phyloP scores from a whole-genome alignment of 2,329 filamentous ascomycete species.

The Fusarium sambucinum region DNA sequence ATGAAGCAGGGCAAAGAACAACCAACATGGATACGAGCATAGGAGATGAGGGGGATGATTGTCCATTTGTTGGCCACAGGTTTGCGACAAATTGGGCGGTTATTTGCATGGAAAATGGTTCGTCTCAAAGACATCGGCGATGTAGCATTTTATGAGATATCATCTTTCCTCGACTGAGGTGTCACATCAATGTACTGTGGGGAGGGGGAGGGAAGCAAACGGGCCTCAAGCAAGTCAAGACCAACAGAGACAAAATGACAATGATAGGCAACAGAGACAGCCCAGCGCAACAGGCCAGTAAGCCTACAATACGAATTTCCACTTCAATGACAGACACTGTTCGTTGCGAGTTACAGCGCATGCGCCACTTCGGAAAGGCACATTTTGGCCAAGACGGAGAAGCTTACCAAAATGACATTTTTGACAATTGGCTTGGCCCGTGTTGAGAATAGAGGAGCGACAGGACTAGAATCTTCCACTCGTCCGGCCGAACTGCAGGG shows the following conservation, averaged over 20 bases:
- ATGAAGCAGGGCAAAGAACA: not conserved
- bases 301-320: not conserved
- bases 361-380: slow-evolving; percentile 16
- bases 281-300: not conserved
- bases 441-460: not conserved
- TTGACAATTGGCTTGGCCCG: not conserved
- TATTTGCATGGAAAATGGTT: not conserved
- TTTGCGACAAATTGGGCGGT: not conserved
- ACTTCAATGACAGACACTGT: not conserved
- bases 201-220: slow-evolving; percentile 7
- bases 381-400: slow-evolving; percentile 17
- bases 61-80: not conserved
- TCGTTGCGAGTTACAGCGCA: slow-evolving; percentile 16
- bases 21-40: slow-evolving; percentile 18
- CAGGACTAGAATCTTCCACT: not conserved
- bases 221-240: slow-evolving; percentile 22
- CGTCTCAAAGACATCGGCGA: not conserved
- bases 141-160: slow-evolving; percentile 32
- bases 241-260: not conserved
- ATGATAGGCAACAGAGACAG: not conserved
- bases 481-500: slow-evolving; percentile 8
- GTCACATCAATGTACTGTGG: slow-evolving; percentile 16
- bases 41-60: not conserved
- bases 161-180: slow-evolving; percentile 29
- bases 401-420: slow-evolving; percentile 10